Conservation (phyloP, 352 stramenopile genomes). For the Phytophthora meadii region DNA sequence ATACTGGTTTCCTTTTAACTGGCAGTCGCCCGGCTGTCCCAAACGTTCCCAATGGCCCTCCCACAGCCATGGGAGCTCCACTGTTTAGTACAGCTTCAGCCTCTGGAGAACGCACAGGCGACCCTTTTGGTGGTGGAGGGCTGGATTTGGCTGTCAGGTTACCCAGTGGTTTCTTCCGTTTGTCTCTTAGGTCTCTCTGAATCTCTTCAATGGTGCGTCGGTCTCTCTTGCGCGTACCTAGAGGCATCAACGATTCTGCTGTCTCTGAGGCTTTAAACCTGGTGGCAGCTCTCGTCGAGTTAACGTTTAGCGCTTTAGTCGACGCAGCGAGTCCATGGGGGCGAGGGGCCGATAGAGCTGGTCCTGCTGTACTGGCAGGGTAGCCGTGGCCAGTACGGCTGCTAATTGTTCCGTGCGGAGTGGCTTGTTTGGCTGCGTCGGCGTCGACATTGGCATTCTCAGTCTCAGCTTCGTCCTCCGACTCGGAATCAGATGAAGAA, state of each 20-base stretch:
- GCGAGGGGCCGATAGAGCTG: conserved; percentile 39
- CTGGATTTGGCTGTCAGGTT: conserved; percentile 46
- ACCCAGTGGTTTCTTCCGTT: conserved; percentile 54
- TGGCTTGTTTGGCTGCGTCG: conserved; percentile 13
- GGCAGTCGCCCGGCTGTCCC: conserved; percentile 42
- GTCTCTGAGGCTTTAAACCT: conserved; percentile 63
- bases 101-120: conserved; percentile 74
- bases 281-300: conserved; percentile 68
- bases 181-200: conserved; percentile 80
- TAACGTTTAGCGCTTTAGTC: conserved; percentile 70
- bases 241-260: conserved; percentile 63
- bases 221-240: conserved; percentile 86
- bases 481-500: conserved; percentile 84
- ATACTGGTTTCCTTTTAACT: conserved; percentile 74
- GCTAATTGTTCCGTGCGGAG: conserved; percentile 8
- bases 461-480: conserved; percentile 48
- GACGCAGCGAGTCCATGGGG: conserved; percentile 39
- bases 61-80: conserved; percentile 41
- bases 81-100: conserved; percentile 45
- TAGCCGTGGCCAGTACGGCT: conserved; percentile 19
- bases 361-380: conserved; percentile 15
- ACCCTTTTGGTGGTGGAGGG: conserved; percentile 63
- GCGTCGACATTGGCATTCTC: conserved; percentile 18
- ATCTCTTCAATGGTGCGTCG: conserved; percentile 91
- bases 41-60: conserved; percentile 68